Base-by-base conservation (phyloP, 305 asterid species). In the Solanum hybrid region DNA sequence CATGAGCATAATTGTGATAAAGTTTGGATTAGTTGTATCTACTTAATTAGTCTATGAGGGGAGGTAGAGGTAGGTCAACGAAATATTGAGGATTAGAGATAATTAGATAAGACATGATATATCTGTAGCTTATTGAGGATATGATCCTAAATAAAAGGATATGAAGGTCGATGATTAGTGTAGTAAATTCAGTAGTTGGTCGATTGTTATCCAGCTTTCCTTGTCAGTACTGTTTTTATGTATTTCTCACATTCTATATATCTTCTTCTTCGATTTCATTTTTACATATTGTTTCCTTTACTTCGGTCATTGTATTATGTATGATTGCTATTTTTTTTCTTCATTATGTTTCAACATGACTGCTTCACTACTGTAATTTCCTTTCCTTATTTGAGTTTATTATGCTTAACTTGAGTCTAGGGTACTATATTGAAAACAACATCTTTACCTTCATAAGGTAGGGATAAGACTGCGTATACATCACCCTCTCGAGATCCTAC, bases 41-140 rank as follows among this genome's bases (percentile, higher is more conserved):
- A 34, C 22, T 8, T 17, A 33, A 20, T 4, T 32, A 17, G 82
- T 20, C 82, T 32, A 77, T 1, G 26, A 76, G 6, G 13, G 15
- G 11, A 73, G 37, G 4, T 0, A 31, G 24, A 76, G 6, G 38
- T 31, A 31, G 3, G 12, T 7, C 20, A 14, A 75, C 4, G 5
- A 75, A 75, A 15, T 14, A 75, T 75, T 22, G 73, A 22, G 12
- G 37, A 31, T 2, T 0, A 15, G 24, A 29, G 6, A 8, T 15
- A 4, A 76, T 31, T 76, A 15, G 13, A 76, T 7, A 31, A 14
- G 11, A 75, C 0, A 75, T 29, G 80, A 76, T 13, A 31, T 1
- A 31, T 2, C 1, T 76, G 0, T 0, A 76, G 1, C 0, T 31
- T 76, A 31, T 7, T 0, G 3, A 72, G 10, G 0, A 26, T 4